phyloP scores from a whole-genome alignment of 2,329 filamentous ascomycete species.

The Drechmeria coniospora region DNA sequence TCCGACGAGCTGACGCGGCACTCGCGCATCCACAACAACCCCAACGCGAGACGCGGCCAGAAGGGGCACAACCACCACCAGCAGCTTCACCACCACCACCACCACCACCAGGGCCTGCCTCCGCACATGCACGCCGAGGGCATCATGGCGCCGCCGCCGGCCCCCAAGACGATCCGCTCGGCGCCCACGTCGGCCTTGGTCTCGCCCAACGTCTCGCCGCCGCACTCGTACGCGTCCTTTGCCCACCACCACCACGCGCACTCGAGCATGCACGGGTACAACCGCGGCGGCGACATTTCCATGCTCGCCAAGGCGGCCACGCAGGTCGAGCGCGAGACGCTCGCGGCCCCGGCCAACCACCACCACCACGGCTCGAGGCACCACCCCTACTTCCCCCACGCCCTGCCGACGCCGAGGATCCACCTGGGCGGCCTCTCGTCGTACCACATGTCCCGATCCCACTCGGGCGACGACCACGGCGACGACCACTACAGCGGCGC shows the following conservation, averaged over 20 bases:
- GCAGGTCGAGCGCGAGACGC: constrained; percentile 45
- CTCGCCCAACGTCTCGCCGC: constrained; percentile 93
- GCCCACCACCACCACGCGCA: constrained; percentile 34
- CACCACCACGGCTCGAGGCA: constrained; percentile 29
- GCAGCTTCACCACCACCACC: constrained; percentile 16
- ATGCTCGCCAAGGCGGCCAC: constrained; percentile 45
- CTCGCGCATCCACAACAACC: constrained; percentile 97
- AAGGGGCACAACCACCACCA: constrained; percentile 43
- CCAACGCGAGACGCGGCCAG: constrained; percentile 86
- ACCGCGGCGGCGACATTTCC: constrained; percentile 37
- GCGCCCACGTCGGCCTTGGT: constrained; percentile 73
- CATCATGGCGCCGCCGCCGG: constrained; percentile 65
- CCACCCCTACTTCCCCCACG: constrained; percentile 38
- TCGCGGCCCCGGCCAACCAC: constrained; percentile 25
- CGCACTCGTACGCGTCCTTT: constrained; percentile 72
- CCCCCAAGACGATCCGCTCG: constrained; percentile 70
- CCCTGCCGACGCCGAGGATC: constrained; percentile 33
- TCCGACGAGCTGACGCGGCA: constrained; percentile 94
- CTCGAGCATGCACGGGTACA: constrained; percentile 32
- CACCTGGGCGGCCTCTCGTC: constrained; percentile 63
- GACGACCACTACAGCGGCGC: constrained; percentile 61
- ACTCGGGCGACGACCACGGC: constrained; percentile 62
- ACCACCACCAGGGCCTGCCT: constrained; percentile 21
- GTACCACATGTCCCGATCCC: constrained; percentile 89
- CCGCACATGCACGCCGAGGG: constrained; percentile 36